Evolutionary conservation across 768 basidiomycete genomes (phyloP).

Genomic region (Hydnomerulius pinastri): DNA sequence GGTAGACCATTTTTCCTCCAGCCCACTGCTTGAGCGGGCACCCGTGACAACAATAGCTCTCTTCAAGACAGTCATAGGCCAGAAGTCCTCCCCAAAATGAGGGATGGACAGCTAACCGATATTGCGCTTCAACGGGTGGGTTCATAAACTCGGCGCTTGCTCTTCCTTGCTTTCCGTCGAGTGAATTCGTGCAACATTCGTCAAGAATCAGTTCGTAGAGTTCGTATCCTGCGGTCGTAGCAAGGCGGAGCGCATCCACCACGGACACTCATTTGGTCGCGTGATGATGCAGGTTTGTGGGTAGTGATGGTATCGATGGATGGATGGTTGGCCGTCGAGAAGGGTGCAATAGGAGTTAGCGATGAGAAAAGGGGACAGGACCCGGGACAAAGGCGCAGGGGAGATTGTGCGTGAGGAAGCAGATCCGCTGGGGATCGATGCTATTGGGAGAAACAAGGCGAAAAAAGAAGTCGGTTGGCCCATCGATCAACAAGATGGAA

Average conservation of each 20-base stretch:
- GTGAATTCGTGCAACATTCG: conserved; percentile 34
- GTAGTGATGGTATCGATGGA: conserved; percentile 22
- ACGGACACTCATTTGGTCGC: conserved; percentile 10
- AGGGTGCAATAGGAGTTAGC: conserved; percentile 20
- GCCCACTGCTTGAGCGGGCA: conserved; percentile 34
- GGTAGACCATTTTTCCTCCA: conserved; percentile 28
- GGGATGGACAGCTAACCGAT: conserved; percentile 11
- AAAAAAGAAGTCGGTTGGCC: conserved; percentile 31
- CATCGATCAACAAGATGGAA: conserved; percentile 49
- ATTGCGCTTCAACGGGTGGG: conserved; percentile 17
- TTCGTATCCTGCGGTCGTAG: conserved; percentile 35
- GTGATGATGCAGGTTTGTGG: conserved; percentile 18
- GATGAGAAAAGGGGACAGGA: conserved; percentile 21
- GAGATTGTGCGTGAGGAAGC: conserved; percentile 25
- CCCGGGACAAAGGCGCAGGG: conserved; percentile 20
- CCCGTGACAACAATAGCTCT: conserved; percentile 25
- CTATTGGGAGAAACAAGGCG: conserved; percentile 22
- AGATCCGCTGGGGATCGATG: conserved; percentile 31
- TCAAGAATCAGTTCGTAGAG: conserved; percentile 38
- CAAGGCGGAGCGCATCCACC: conserved; percentile 27
- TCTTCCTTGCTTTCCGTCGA: conserved; percentile 30
- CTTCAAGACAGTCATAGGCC: conserved; percentile 23
- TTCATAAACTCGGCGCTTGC: conserved; percentile 20
- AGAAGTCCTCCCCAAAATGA: conserved; percentile 13
- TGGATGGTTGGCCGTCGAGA: conserved; percentile 27